These are phyloP conservation scores for Saturnispora silvae DNA, from an alignment of 805 yeast genomes.

Conservation along the genomic window DNA sequence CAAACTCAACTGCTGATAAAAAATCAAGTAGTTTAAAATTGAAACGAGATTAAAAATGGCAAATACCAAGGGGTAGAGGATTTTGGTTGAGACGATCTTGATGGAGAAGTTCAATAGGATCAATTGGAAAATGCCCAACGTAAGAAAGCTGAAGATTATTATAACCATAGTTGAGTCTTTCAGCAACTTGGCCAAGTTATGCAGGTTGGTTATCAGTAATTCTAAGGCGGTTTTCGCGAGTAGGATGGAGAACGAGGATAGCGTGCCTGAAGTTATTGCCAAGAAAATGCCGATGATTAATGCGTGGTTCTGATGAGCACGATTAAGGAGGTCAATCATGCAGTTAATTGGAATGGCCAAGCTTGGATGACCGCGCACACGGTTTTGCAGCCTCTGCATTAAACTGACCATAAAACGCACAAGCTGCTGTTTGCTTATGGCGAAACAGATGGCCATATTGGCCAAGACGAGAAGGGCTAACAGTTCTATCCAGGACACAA, in stretches of 20 bases:
- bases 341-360: too few species aligned
- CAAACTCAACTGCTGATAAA: conserved; percentile 40
- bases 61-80: conserved; percentile 76
- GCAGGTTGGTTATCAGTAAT: conserved; percentile 39
- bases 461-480: too few species aligned
- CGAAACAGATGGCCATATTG: too few species aligned
- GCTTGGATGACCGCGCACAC: too few species aligned
- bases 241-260: conserved; percentile 77
- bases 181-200: conserved; percentile 23
- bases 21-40: conserved; percentile 53
- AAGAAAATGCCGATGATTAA: conserved; percentile 47
- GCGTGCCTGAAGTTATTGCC: conserved; percentile 63
- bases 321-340: too few species aligned
- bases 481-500: conserved; percentile 57
- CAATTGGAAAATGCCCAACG: conserved; percentile 61
- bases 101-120: conserved; percentile 67
- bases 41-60: conserved; percentile 69
- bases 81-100: conserved; percentile 57
- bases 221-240: conserved; percentile 81
- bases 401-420: too few species aligned
- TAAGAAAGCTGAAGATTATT: conserved; percentile 43
- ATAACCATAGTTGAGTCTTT: conserved; percentile 35
- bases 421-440: too few species aligned
- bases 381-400: too few species aligned
- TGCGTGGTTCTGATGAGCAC: neutral